phyloP scores from a whole-genome alignment of 75 land plant genomes.

The Chamaecyparis obtusa region DNA sequence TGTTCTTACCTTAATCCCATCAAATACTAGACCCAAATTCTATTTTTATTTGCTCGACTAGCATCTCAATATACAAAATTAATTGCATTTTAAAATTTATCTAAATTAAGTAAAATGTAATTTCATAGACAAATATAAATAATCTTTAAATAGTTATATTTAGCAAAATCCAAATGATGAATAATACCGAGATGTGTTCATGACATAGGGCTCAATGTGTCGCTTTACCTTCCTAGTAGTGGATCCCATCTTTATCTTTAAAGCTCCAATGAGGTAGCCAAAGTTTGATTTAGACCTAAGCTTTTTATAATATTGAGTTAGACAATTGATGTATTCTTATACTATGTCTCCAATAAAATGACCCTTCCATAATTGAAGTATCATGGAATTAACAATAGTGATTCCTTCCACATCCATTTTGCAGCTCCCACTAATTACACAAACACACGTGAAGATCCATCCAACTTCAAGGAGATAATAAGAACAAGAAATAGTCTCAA shows the following conservation, averaged over 20 bases:
- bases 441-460: not conserved
- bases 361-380: not conserved
- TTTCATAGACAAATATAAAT: too few relatives aligned
- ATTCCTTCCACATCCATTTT: not conserved
- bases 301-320: not conserved
- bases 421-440: not conserved
- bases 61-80: too few relatives aligned
- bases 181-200: too few relatives aligned
- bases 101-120: too few relatives aligned
- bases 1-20: too few relatives aligned
- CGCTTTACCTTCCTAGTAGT: too few relatives aligned
- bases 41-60: too few relatives aligned
- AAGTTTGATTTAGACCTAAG: not conserved
- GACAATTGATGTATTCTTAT: not conserved
- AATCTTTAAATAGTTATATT: too few relatives aligned
- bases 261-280: not conserved
- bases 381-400: not conserved
- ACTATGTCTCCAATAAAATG: not conserved
- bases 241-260: not conserved
- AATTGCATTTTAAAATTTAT: too few relatives aligned
- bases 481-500: not conserved
- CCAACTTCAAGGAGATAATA: not conserved
- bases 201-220: too few relatives aligned
- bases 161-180: too few relatives aligned
- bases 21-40: too few relatives aligned